These are phyloP conservation scores for Ustilago hordei DNA, from an alignment of 1,284 basidiomycete species.

Conservation along the genomic window DNA sequence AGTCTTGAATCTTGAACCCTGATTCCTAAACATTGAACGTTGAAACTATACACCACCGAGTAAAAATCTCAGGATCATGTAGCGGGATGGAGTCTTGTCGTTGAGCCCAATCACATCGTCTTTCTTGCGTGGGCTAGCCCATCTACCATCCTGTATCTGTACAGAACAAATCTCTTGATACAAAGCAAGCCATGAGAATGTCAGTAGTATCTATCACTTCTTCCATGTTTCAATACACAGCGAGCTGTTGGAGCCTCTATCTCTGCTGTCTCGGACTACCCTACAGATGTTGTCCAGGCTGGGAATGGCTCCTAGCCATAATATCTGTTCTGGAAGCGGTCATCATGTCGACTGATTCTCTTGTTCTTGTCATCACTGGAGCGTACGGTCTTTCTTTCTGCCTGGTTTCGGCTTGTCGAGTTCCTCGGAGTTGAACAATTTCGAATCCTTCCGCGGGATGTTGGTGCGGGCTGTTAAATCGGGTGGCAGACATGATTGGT, in stretches of 20 bases:
- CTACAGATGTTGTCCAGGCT: constrained; percentile 3
- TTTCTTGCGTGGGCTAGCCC: background rate
- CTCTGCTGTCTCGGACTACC: constrained; percentile 3
- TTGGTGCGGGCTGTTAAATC: background rate
- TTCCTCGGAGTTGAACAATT: constrained; percentile 15
- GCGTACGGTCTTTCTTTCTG: constrained; percentile 17
- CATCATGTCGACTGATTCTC: constrained; percentile 27
- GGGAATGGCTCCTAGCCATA: constrained; percentile 32
- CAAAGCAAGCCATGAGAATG: background rate
- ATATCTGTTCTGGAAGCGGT: constrained; percentile 7
- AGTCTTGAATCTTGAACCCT: too few relatives aligned
- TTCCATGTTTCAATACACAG: background rate
- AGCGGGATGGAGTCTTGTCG: too few relatives aligned
- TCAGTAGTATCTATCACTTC: constrained; percentile 11
- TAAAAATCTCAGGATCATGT: too few relatives aligned
- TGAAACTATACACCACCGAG: too few relatives aligned
- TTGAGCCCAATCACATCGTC: background rate
- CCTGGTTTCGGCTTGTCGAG: background rate
- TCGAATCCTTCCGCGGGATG: constrained; percentile 17
- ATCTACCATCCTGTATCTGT: background rate
- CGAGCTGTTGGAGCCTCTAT: constrained; percentile 25
- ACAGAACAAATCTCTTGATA: background rate
- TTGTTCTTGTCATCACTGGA: constrained; percentile 26
- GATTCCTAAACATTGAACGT: too few relatives aligned
- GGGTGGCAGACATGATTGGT: too few relatives aligned